Conservation (phyloP, 768 basidiomycete species). For the Cystobasidiopsis lactophilus region DNA sequence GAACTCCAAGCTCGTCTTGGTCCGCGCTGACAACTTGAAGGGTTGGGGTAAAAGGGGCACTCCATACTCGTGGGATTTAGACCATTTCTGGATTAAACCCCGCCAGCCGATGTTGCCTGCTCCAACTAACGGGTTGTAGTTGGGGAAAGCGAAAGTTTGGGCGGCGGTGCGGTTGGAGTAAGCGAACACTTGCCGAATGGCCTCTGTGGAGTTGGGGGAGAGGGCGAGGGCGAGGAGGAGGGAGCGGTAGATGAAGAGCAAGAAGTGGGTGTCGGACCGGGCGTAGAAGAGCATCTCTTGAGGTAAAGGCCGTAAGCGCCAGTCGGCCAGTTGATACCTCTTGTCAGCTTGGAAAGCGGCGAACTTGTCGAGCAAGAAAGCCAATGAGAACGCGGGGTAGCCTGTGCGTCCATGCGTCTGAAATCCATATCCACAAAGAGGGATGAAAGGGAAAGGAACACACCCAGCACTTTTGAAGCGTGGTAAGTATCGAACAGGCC, state of each 20-base stretch:
- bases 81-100: conserved; percentile 2
- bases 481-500: conserved; percentile 96
- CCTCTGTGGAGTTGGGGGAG: not conserved
- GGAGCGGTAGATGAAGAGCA: conserved; percentile 76
- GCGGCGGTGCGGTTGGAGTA: conserved; percentile 3
- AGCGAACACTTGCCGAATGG: not conserved
- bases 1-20: conserved; percentile 4
- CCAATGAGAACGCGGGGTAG: conserved; percentile 62
- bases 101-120: conserved; percentile 6
- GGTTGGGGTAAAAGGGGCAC: not conserved
- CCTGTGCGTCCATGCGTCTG: conserved; percentile 29
- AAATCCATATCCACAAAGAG: not conserved
- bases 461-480: conserved; percentile 65
- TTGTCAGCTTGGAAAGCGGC: conserved; percentile 83
- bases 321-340: conserved; percentile 88
- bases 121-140: conserved; percentile 3
- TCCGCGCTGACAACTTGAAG: not conserved
- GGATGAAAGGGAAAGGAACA: not conserved
- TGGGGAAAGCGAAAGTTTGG: conserved; percentile 1
- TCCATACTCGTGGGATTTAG: conserved; percentile 3
- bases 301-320: conserved; percentile 84
- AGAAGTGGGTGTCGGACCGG: conserved; percentile 85
- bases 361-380: conserved; percentile 62
- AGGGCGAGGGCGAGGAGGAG: conserved; percentile 56
- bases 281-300: conserved; percentile 80